Base-by-base conservation (phyloP, 306 rosid genomes). In the Urtica urens region DNA sequence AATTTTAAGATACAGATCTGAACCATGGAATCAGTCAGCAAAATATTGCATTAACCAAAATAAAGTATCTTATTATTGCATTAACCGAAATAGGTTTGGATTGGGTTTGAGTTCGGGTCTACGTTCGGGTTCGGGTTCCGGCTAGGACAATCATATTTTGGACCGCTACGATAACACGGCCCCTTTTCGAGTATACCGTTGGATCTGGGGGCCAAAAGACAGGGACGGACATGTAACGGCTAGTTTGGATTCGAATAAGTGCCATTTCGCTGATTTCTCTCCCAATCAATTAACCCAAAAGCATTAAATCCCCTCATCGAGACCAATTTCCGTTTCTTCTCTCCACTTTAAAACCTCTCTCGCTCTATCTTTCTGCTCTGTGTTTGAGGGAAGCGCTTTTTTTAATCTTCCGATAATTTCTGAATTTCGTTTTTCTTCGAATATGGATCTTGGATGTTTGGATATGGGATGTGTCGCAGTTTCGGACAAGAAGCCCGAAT, bases 361-460 rank as follows among this genome's bases (percentile, higher is more conserved):
- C 9, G 3, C 1, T 21, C 9, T 7, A 16, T 7, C 20, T n/a
- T n/a, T n/a, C n/a, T n/a, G n/a, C n/a, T n/a, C n/a, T n/a, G n/a
- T n/a, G n/a, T n/a, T n/a, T n/a, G n/a, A n/a, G n/a, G n/a, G n/a
- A n/a, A n/a, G 22, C 19, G 46, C 7, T 15, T 18, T 15, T 41
- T 10, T 15, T 9, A 39, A 38, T 39, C 10, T 10, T 28, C 33
- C 40, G 40, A 9, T 10, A 4, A 28, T 28, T 28, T 28, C 33
- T 28, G n/a, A 35, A 21, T 18, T 14, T 43, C 13, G 24, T 19
- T 46, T 3, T 21, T 41, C 30, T n/a, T 54, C 46, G 10, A 53
- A 43, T 5, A 81, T 83, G 96, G 94, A 83, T 57, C 72, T 74
- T 21, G 76, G 69, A 23, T 72, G 72, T 59, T 68, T 71, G 49